Evolutionary conservation across 1,284 basidiomycete species (phyloP), one percentile per base, ranked within the genome.

Genomic region (Sporisorium reilianum): DNA sequence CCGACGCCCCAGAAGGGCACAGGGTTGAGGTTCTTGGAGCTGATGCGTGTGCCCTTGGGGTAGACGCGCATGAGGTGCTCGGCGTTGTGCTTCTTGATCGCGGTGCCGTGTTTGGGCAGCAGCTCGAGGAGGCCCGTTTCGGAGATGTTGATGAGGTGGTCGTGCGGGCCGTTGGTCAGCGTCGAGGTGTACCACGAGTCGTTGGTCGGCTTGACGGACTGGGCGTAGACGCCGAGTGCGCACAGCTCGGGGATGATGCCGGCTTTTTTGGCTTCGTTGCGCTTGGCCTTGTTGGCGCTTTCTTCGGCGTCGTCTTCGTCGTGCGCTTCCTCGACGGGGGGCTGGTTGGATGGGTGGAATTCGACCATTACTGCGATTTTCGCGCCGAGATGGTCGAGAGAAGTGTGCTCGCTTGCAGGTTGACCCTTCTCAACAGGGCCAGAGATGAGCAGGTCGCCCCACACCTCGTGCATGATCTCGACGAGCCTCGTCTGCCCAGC

Each of bases 351-450:
- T 2, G 54, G 60, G 34, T 78, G 70, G 51, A 69, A 80, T 45
- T 81, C 52, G 64, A 89, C 90, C 89, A 91, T 90, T 18, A 90
- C 85, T 2, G 90, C 61, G 58, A 91, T 89, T 55, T 87, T 86
- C 5, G 89, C 89, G 63, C 79, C 86, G 12, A 91, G 81, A 62
- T 89, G 86, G 8, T 80, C 81, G 4, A 90, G 89, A 2, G 87
- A 85, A 20, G 88, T 84, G 30, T 81, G 55, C 51, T 75, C 67
- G 6, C 52, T 42, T 5, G 55, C 57, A 22, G 58, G 54, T 10
- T 85, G 78, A 2, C 87, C 72, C 32, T 59, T 75, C 12, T 71
- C 63, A 3, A 76, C 61, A 14, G 69, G 62, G 8, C 68, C 59
- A 32, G 61, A 59, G 45, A 79, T 62, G 10, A 91, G 84, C 78